Base-by-base conservation (phyloP, 345 rosid genomes). In the Reutealis trisperma region DNA sequence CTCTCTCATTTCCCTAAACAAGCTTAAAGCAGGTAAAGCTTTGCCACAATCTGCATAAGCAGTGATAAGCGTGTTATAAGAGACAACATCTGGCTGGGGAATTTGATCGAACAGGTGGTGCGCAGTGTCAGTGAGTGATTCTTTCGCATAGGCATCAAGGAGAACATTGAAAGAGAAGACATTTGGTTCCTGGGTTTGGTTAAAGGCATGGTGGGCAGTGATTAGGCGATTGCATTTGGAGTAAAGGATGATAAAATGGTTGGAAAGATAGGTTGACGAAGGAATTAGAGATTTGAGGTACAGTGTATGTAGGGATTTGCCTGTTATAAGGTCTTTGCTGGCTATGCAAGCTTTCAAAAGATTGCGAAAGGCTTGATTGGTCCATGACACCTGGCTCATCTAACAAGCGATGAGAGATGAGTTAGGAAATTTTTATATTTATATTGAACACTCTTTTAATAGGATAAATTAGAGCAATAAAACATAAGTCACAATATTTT, bases 231-330 rank as follows among this genome's bases (percentile, higher is more conserved):
- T 86, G 84, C 91, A 93, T 71, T 89, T 91, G 85, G 98, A 92
- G 89, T 91, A 93, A 41, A 95, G 96, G 79, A 91, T 90, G 77
- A 88, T 85, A 84, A 95, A 93, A 81, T 93, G 97, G 72, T 95
- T 95, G 85, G 98, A 90, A 79, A 93, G 87, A 75, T 88, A 92
- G 69, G 96, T 90, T 44, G 98, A 89, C n/a, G 88, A 58, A 74
- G 92, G 88, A 70, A 91, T 8, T 18, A 88, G 27, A n/a, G 88
- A 86, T 70, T 95, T 93, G 82, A 95, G 63, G 84, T 89, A 95
- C 55, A 84, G 86, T 0, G 92, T 75, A 67, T 94, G 97, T 59
- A 93, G 98, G 66, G 87, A 66, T 87, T 87, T 94, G 70, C 98
- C 98, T 0, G 83, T 78, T 41, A 67, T 57, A 62, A 94, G 83